Evolutionary conservation across 2,329 filamentous ascomycete genomes (phyloP).

Genomic region (Colletotrichum nymphaeae): DNA sequence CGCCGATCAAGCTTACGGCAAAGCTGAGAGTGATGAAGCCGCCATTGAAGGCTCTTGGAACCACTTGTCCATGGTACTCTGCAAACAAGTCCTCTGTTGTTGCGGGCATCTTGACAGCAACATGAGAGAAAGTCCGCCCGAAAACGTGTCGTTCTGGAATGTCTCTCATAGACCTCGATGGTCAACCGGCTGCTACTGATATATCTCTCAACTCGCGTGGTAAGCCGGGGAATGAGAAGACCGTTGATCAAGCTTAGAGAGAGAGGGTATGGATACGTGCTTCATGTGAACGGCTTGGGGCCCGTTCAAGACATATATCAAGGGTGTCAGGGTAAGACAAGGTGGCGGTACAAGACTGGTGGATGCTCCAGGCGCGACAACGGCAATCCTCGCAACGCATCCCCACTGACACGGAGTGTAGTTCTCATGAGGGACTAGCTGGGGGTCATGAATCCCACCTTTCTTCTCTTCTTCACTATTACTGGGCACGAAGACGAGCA

Average conservation of each 20-base stretch:
- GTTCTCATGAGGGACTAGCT: constrained; percentile 11
- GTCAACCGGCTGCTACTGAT: constrained; percentile 8
- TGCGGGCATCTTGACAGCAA: constrained; percentile 26
- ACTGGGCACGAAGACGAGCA: constrained; percentile 1
- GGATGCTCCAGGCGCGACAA: constrained; percentile 22
- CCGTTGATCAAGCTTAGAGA: constrained; percentile 17
- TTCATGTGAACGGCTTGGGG: constrained; percentile 10
- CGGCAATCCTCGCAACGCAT: constrained; percentile 8
- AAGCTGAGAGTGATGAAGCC: constrained; percentile 80
- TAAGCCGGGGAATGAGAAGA: background rate
- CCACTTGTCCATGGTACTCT: constrained; percentile 56
- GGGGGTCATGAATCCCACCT: background rate
- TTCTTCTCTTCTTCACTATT: background rate
- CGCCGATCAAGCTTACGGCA: constrained; percentile 81
- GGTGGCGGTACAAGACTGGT: constrained; percentile 20
- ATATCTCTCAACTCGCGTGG: constrained; percentile 27
- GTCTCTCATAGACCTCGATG: constrained; percentile 17
- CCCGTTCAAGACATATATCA: constrained; percentile 31
- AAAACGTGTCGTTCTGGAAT: constrained; percentile 14
- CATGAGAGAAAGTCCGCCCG: constrained; percentile 13
- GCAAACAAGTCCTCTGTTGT: constrained; percentile 45
- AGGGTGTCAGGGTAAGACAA: constrained; percentile 32
- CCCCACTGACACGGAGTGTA: constrained; percentile 5
- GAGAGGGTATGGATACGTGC: background rate
- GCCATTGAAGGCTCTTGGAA: constrained; percentile 62